Conservation (phyloP, 139 green algal species). For the Picochlorum costavermella region DNA sequence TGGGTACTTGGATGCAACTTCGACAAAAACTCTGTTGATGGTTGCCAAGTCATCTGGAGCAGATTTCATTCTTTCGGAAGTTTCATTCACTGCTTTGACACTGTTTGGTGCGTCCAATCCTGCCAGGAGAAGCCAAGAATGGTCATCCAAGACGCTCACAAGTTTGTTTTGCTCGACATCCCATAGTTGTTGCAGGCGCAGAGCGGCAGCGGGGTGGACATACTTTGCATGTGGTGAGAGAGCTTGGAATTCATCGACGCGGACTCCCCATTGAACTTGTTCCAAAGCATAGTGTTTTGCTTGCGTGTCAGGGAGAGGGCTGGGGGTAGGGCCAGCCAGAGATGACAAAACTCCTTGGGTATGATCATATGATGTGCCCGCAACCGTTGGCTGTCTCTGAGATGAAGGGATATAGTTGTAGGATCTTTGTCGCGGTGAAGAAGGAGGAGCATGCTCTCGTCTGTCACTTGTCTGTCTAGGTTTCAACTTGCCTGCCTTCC, state of each 20-base stretch:
- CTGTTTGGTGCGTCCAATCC: slow-evolving; percentile 11
- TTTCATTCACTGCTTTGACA: slow-evolving; percentile 14
- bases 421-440: not conserved
- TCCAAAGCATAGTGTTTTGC: slow-evolving; percentile 25
- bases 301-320: not conserved
- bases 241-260: slow-evolving; percentile 52
- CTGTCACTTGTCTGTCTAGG: not conserved
- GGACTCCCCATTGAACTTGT: slow-evolving; percentile 44
- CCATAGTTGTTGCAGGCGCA: slow-evolving; percentile 56
- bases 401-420: not conserved
- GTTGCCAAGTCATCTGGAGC: slow-evolving; percentile 16
- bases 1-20: slow-evolving; percentile 7
- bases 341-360: slow-evolving; percentile 4
- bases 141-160: slow-evolving; percentile 47
- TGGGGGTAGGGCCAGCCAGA: not conserved
- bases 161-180: slow-evolving; percentile 44
- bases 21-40: slow-evolving; percentile 15
- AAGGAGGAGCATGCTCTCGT: not conserved
- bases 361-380: slow-evolving; percentile 1
- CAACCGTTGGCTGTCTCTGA: not conserved
- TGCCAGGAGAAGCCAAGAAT: slow-evolving; percentile 20
- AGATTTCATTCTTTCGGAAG: slow-evolving; percentile 8
- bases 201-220: slow-evolving; percentile 36
- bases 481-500: slow-evolving; percentile 1
- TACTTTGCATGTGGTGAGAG: slow-evolving; percentile 36